Evolutionary conservation across 192 early-diverging fungal genomes (phyloP).

Genomic region (Backusella macrospora): DNA sequence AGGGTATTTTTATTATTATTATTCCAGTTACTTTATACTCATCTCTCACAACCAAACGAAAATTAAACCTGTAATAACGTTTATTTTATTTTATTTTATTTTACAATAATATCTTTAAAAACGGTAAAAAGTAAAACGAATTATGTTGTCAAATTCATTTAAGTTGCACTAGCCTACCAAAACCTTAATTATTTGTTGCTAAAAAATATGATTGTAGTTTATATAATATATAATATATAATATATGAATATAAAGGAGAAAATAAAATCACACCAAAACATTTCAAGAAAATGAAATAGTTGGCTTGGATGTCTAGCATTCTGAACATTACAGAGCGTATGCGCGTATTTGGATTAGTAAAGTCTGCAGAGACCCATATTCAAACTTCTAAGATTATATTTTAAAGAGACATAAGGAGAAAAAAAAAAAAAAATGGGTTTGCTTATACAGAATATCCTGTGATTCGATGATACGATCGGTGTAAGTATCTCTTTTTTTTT

Average conservation of each 20-base stretch:
- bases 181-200: too few relatives aligned
- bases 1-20: not conserved
- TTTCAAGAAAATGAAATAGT: not conserved
- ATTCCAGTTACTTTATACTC: not conserved
- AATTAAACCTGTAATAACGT: not conserved
- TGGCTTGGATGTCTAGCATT: not conserved
- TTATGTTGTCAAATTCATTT: not conserved
- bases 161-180: not conserved
- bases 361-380: not conserved
- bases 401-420: not conserved
- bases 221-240: not conserved
- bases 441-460: too few relatives aligned
- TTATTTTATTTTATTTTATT: too few relatives aligned
- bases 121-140: not conserved
- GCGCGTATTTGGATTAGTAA: not conserved
- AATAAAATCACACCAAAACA: not conserved
- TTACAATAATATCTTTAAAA: not conserved
- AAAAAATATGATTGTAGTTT: not conserved
- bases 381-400: not conserved
- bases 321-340: not conserved
- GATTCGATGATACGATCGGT: too few relatives aligned
- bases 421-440: too few relatives aligned
- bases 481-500: too few relatives aligned
- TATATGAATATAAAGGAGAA: not conserved
- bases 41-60: not conserved